Evolutionary conservation across 805 yeast genomes (phyloP).

Genomic region (Candida jianshihensis): DNA sequence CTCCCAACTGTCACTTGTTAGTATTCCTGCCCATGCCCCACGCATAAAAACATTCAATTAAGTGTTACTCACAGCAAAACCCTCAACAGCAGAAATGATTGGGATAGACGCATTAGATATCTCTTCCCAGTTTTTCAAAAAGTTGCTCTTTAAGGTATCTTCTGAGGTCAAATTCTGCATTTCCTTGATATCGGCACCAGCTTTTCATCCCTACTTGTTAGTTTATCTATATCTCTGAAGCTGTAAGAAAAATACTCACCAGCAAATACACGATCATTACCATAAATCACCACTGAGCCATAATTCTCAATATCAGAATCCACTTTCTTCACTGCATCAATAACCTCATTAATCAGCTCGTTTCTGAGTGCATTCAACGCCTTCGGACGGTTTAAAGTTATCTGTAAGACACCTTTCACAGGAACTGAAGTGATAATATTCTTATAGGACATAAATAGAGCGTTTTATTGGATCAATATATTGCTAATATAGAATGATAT

Average conservation of each 20-base stretch:
- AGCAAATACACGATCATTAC: conserved; percentile 40
- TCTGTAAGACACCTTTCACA: conserved; percentile 17
- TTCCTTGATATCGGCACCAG: conserved; percentile 51
- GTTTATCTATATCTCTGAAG: too few relatives aligned
- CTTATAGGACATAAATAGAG: conserved; percentile 17
- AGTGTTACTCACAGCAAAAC: conserved; percentile 33
- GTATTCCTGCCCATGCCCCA: too few relatives aligned
- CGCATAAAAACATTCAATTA: too few relatives aligned
- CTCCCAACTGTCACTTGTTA: too few relatives aligned
- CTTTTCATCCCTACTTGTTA: too few relatives aligned
- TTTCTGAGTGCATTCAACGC: conserved; percentile 20
- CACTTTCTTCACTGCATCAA: conserved; percentile 15
- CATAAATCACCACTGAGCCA: conserved; percentile 44
- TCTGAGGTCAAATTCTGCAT: conserved; percentile 34
- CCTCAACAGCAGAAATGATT: conserved; percentile 48
- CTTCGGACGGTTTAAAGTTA: conserved; percentile 22
- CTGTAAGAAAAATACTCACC: too few relatives aligned
- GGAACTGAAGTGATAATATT: conserved; percentile 18
- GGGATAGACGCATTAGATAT: conserved; percentile 36
- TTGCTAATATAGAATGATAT: neutral
- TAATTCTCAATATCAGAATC: conserved; percentile 27
- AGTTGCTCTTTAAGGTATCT: conserved; percentile 27
- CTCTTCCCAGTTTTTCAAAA: conserved; percentile 34
- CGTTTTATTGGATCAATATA: neutral
- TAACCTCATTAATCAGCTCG: conserved; percentile 14